Evolutionary conservation across 192 early-diverging fungal species (phyloP).

Genomic region (Backusella parvicylindrica): DNA sequence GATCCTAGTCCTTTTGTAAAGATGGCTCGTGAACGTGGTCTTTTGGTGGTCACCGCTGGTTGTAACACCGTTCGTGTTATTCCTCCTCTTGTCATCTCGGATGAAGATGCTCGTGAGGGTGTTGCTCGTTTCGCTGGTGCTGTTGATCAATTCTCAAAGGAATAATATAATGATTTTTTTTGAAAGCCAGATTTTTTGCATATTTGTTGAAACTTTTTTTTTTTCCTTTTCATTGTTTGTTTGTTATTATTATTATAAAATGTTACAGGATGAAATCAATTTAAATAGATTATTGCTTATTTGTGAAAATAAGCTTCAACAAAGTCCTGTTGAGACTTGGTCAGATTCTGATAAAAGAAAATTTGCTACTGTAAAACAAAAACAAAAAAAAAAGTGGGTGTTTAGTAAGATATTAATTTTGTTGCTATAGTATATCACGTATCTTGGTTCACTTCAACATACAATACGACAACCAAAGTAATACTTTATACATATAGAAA

Average conservation of each 20-base stretch:
- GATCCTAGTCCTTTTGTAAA: slow-evolving; percentile 69
- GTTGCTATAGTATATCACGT: slow-evolving; percentile 22
- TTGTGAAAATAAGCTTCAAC: slow-evolving; percentile 17
- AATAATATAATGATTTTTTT: not conserved
- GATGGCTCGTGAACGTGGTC: slow-evolving; percentile 74
- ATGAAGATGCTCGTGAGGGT: slow-evolving; percentile 76
- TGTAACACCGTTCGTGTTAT: slow-evolving; percentile 91
- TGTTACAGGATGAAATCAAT: slow-evolving; percentile 22
- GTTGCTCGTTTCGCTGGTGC: slow-evolving; percentile 69
- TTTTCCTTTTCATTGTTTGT: not conserved
- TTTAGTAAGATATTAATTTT: too few relatives aligned
- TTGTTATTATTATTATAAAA: not conserved
- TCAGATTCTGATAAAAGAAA: slow-evolving; percentile 26
- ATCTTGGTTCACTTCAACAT: slow-evolving; percentile 11
- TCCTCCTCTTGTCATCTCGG: slow-evolving; percentile 80
- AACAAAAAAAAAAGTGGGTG: too few relatives aligned
- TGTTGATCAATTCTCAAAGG: slow-evolving; percentile 28
- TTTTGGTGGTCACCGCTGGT: slow-evolving; percentile 85
- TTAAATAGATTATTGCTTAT: slow-evolving; percentile 16
- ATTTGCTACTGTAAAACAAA: slow-evolving; percentile 24
- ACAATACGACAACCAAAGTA: not conserved
- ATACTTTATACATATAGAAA: not conserved
- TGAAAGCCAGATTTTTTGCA: not conserved
- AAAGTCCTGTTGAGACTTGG: slow-evolving; percentile 15
- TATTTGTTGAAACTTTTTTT: not conserved